Percentiles rank a stretch among this genome's conserved stretches.
phyloP scores from a whole-genome alignment of 768 basidiomycete species.

The Leccinum broughii region DNA sequence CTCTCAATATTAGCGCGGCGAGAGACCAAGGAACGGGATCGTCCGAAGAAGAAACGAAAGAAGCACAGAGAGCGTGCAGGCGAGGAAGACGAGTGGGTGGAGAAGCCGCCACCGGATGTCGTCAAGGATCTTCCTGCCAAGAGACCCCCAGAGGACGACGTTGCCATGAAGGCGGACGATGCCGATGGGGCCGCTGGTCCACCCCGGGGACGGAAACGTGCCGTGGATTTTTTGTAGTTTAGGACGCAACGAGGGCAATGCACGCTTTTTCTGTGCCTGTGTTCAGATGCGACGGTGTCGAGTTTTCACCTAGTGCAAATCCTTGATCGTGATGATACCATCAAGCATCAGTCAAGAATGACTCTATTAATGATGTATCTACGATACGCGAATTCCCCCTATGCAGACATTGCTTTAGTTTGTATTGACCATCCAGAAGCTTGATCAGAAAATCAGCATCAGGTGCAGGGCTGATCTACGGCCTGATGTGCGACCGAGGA shows the following conservation, averaged over 20 bases:
- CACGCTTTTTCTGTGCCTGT: neutral
- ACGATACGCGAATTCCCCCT: neutral
- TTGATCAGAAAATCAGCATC: neutral
- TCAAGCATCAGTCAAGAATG: neutral
- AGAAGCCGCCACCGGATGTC: slow-evolving; percentile 56
- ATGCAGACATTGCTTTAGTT: neutral
- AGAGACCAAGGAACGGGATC: slow-evolving; percentile 38
- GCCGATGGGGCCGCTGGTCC: slow-evolving; percentile 26
- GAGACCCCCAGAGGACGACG: slow-evolving; percentile 11
- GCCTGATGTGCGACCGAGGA: neutral
- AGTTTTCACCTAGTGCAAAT: neutral
- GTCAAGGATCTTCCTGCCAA: slow-evolving; percentile 38
- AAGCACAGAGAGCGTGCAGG: slow-evolving; percentile 42
- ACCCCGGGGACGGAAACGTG: slow-evolving; percentile 58
- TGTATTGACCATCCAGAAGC: neutral
- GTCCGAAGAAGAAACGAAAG: slow-evolving; percentile 45
- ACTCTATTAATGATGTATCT: neutral
- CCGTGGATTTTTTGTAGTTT: slow-evolving; percentile 71
- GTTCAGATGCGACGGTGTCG: neutral
- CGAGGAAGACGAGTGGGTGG: slow-evolving; percentile 64
- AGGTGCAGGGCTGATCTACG: neutral
- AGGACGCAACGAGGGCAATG: neutral
- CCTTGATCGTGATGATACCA: neutral
- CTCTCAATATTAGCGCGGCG: slow-evolving; percentile 30
- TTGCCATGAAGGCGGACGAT: slow-evolving; percentile 13